Percentiles rank a stretch among this genome's conserved stretches.
phyloP scores from a whole-genome alignment of 306 rosid genomes.

The Quercus mongolica region DNA sequence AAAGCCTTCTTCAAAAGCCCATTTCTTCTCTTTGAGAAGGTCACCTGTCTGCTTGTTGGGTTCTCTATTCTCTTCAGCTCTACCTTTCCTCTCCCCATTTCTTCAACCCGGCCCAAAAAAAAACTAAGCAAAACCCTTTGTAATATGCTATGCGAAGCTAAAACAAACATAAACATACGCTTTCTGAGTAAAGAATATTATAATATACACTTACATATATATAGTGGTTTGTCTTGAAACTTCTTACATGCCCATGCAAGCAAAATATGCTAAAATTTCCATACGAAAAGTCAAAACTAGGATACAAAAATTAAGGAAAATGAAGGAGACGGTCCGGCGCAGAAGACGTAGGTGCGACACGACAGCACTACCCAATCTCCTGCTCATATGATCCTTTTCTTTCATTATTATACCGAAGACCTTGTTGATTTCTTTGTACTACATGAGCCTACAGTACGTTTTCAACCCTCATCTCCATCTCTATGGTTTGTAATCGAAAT shows the following conservation, averaged over 20 bases:
- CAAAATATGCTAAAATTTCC: not conserved
- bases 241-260: not conserved
- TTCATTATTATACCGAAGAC: conserved; percentile 3
- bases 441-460: not conserved
- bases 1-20: conserved; percentile 53
- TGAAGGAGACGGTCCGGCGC: not conserved
- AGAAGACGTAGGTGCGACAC: not conserved
- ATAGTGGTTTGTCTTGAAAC: too few species aligned
- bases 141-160: not conserved
- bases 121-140: not conserved
- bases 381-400: not conserved
- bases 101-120: not conserved
- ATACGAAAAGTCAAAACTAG: not conserved
- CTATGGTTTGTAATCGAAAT: too few species aligned
- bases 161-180: not conserved
- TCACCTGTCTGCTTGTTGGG: conserved; percentile 45
- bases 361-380: conserved; percentile 5
- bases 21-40: conserved; percentile 50
- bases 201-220: too few species aligned
- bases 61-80: conserved; percentile 57
- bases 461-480: not conserved
- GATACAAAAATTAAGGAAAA: not conserved
- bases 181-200: not conserved
- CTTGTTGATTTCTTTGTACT: not conserved
- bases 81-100: conserved; percentile 58